Evolutionary conservation across 164 flowering plant genomes (phyloP), one percentile per base, ranked within the genome.

Genomic region (Pachysandra terminalis): DNA sequence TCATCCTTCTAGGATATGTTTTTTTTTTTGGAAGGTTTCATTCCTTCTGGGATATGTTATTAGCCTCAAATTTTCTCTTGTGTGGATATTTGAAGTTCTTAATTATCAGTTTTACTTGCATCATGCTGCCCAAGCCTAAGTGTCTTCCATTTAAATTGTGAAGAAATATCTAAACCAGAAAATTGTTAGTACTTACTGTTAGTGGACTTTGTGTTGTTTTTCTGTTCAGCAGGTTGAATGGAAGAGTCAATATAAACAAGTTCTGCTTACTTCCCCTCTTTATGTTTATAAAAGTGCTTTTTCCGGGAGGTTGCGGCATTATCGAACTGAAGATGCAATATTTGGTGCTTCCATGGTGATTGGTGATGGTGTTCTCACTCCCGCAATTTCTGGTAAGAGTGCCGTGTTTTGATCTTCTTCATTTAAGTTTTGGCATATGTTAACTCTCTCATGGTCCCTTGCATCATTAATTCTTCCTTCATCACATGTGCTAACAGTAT

Each of bases 281-380:
- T 89, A 89, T 80, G 95, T 87, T 45, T 91, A 79, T 68, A 79
- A 68, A 55, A 79, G 84, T 70, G 75, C 81, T 35, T 87, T 89
- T 67, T 75, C 82, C 9, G 91, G 86, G 53, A 78, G 72, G 23
- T 68, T 86, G 71, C 70, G 4, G 0, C 26, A 74, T 19, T 70
- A 81, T 71, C 81, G 67, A 63, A 78, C 51, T 64, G 91, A 87
- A 68, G 90, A 87, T n/a, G 73, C 79, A 57, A 67, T 84, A 48
- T 86, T 87, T 77, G 88, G 88, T 56, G 86, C 87, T 61, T 79
- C 73, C 73, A 81, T 90, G 88, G 80, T 82, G 24, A 74, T 87
- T 28, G 72, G 80, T 71, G 71, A 75, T 70, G 87, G 90, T 66
- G 78, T 82, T 64, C 83, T 87, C 24, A 81, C 85, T 23, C 96